Evolutionary conservation across 176 grass and related monocot genomes (phyloP).

Genomic region (Hordeum marinum): DNA sequence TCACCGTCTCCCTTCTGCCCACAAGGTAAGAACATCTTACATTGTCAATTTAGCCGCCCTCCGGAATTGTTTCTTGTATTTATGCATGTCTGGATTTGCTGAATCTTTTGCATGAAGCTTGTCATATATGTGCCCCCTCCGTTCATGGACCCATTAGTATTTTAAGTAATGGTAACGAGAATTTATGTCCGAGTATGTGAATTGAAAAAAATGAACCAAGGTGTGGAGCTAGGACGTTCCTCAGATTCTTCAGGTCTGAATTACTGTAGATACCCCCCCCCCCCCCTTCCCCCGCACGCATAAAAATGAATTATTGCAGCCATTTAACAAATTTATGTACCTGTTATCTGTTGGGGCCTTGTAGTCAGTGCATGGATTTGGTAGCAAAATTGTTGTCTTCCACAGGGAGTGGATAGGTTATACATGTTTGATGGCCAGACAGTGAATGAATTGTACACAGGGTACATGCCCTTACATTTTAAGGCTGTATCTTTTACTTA

Average conservation of each 20-base stretch:
- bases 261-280: background rate
- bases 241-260: background rate
- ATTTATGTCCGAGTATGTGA: background rate
- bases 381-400: background rate
- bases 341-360: background rate
- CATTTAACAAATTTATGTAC: background rate
- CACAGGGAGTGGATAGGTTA: background rate
- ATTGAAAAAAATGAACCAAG: background rate
- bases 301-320: too few relatives aligned
- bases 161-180: background rate
- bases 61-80: background rate
- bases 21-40: background rate
- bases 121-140: background rate
- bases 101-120: background rate
- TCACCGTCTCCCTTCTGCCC: background rate
- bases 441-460: background rate
- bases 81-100: background rate
- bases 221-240: background rate
- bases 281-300: too few relatives aligned
- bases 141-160: background rate
- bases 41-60: background rate
- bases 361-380: background rate
- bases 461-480: background rate
- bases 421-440: background rate
- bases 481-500: background rate